These are phyloP conservation scores for Boletus semigastroideus DNA, from an alignment of 1,284 basidiomycete genomes.

Conservation along the genomic window DNA sequence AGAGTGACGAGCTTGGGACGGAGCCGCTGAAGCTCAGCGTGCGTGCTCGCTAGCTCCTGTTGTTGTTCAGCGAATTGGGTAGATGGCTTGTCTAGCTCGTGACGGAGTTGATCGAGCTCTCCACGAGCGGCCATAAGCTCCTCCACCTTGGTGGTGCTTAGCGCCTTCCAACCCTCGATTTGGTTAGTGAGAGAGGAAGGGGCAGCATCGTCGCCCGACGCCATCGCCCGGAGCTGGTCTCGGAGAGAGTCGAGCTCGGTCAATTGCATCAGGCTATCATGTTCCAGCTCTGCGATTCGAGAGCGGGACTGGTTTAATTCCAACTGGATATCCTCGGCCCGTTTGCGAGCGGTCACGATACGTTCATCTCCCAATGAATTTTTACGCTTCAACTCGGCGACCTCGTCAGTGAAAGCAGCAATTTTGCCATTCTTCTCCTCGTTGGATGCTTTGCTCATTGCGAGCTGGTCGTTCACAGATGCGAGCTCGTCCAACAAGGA, in stretches of 20 bases:
- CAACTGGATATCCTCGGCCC: not conserved
- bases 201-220: not conserved
- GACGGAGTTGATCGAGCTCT: not conserved
- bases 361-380: not conserved
- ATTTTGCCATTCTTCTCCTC: not conserved
- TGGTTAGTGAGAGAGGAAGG: not conserved
- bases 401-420: not conserved
- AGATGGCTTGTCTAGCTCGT: not conserved
- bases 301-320: not conserved
- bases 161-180: not conserved
- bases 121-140: not conserved
- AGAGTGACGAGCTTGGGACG: not conserved
- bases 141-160: not conserved
- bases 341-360: not conserved
- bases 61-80: not conserved
- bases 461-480: not conserved
- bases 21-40: not conserved
- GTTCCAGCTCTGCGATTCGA: not conserved
- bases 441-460: too few species aligned
- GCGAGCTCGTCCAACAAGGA: not conserved
- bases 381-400: not conserved
- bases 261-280: not conserved
- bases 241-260: not conserved
- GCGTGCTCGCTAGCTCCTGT: not conserved
- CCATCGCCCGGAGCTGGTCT: not conserved